A percentile compares a stretch with the other conserved stretches of the same genome.
Evolutionary conservation across 306 rosid species (phyloP).

Genomic region (Medicago arabica): DNA sequence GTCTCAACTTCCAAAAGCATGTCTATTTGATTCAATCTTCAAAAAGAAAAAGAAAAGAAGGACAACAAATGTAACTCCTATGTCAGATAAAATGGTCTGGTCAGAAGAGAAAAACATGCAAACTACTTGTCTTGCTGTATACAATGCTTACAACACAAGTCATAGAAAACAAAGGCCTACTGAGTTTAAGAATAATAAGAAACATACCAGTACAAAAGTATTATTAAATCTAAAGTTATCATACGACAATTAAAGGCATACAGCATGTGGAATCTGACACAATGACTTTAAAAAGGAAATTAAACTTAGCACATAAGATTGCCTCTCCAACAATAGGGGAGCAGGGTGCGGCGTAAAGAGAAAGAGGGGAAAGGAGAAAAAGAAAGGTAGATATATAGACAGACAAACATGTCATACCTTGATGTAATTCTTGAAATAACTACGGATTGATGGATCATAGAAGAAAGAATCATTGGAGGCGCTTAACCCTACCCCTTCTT

Average conservation of each 20-base stretch:
- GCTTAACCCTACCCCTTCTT: constrained; percentile 90
- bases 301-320: background rate
- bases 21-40: too few relatives aligned
- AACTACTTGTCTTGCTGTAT: too few relatives aligned
- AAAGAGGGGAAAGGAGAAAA: background rate
- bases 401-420: constrained; percentile 56
- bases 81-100: too few relatives aligned
- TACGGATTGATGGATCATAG: constrained; percentile 86
- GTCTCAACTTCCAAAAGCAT: constrained; percentile 3
- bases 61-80: too few relatives aligned
- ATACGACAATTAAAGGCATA: background rate
- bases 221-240: background rate
- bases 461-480: constrained; percentile 97
- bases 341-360: background rate
- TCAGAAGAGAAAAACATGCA: too few relatives aligned
- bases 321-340: background rate
- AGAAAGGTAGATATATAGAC: constrained; percentile 1
- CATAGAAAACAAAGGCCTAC: constrained; percentile 2
- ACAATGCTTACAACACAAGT: background rate
- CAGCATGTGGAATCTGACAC: background rate
- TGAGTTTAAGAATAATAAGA: background rate
- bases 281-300: background rate
- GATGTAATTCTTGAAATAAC: constrained; percentile 80
- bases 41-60: too few relatives aligned
- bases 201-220: background rate